phyloP scores from a whole-genome alignment of 148 eudicot species.

The Arbutus unedo region DNA sequence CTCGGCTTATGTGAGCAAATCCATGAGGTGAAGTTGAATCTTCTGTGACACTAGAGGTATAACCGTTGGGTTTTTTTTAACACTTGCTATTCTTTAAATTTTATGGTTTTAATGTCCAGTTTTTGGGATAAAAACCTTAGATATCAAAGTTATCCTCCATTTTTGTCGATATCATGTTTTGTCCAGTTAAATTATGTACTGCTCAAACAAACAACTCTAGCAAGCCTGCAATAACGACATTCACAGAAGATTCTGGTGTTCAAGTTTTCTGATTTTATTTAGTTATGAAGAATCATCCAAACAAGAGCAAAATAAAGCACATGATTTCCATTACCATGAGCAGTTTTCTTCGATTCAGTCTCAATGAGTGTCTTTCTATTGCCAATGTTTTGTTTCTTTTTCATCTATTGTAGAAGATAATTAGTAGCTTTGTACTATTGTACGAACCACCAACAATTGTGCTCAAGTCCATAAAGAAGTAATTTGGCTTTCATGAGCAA shows the following conservation, averaged over 20 bases:
- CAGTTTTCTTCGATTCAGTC: not conserved
- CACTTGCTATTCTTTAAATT: too few relatives aligned
- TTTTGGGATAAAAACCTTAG: too few relatives aligned
- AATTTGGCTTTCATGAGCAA: conserved; percentile 4
- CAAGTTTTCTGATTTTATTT: not conserved
- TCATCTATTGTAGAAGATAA: not conserved
- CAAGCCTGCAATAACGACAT: not conserved
- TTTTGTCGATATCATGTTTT: not conserved
- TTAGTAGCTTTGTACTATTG: not conserved
- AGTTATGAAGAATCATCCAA: not conserved
- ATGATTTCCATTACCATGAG: not conserved
- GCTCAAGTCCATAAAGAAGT: not conserved
- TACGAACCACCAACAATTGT: not conserved
- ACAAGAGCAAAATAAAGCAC: not conserved
- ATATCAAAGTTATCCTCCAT: not conserved
- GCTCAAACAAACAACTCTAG: not conserved
- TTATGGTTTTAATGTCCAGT: too few relatives aligned
- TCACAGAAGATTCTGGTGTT: not conserved
- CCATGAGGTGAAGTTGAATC: not conserved
- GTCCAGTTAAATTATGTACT: not conserved
- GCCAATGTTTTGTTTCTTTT: not conserved
- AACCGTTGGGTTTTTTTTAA: not conserved
- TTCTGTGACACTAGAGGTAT: not conserved
- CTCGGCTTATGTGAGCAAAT: not conserved
- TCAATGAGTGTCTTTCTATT: not conserved